A percentile compares a stretch with the other conserved stretches of the same genome.
Evolutionary conservation across 345 rosid genomes (phyloP).

Genomic region (Bretschneidera sinensis): DNA sequence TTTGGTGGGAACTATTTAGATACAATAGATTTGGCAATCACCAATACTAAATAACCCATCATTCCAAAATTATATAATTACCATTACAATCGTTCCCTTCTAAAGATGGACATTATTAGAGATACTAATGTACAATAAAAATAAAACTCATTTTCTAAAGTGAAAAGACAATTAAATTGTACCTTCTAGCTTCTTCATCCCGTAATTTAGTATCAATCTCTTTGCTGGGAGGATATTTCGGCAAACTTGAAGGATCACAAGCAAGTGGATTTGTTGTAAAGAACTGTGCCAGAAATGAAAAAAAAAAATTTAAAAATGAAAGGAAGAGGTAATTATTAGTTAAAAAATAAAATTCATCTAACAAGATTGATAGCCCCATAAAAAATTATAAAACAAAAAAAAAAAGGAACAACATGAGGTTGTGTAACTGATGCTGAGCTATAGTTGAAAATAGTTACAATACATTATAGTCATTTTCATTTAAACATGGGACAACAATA

Average conservation of each 20-base stretch:
- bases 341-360: no score
- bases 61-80: no score
- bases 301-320: neutral
- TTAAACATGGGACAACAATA: no score
- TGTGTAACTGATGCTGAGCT: neutral
- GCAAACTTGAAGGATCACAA: slow-evolving; percentile 88
- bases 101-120: no score
- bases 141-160: neutral
- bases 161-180: slow-evolving; percentile 15
- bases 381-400: no score
- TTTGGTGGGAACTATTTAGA: neutral
- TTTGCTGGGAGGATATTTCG: slow-evolving; percentile 94
- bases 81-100: no score
- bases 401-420: neutral
- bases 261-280: slow-evolving; percentile 69
- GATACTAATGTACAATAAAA: no score
- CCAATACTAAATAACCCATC: no score
- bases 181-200: slow-evolving; percentile 80
- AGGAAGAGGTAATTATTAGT: no score
- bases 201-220: slow-evolving; percentile 88
- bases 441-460: no score
- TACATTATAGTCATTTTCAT: no score
- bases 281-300: slow-evolving; percentile 51
- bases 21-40: no score
- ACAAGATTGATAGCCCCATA: neutral